A percentile compares a stretch with the other conserved stretches of the same genome.
Conservation (phyloP, 1,284 basidiomycete genomes). For the Ganoderma multipileum region DNA sequence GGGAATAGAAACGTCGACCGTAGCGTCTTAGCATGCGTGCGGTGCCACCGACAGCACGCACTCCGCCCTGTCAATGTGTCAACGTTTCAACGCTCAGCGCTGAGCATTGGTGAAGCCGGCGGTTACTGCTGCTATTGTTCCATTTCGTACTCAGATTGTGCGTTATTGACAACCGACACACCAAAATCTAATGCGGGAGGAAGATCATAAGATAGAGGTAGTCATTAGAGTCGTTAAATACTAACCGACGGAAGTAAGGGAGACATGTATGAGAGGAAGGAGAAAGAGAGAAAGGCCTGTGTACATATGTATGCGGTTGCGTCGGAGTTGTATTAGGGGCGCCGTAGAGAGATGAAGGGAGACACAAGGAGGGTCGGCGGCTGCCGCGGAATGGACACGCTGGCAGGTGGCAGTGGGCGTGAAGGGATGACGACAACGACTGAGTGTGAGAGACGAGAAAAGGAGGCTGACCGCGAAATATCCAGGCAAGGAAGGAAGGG, state of each 20-base stretch:
- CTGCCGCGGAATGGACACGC: constrained; percentile 18
- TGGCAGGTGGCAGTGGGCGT: constrained; percentile 22
- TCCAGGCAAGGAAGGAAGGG: constrained; percentile 20
- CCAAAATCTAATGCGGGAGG: constrained; percentile 10
- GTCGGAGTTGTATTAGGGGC: neutral
- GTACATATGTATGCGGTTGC: constrained; percentile 27
- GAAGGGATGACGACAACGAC: constrained; percentile 3
- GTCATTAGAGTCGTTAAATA: constrained; percentile 34
- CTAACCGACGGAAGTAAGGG: constrained; percentile 24
- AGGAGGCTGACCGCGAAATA: constrained; percentile 9
- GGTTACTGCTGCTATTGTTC: neutral
- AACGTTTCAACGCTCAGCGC: too few species aligned
- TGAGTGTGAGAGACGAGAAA: neutral
- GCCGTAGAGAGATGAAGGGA: neutral
- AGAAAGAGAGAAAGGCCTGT: constrained; percentile 12
- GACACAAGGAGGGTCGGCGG: constrained; percentile 27
- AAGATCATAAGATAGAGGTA: constrained; percentile 29
- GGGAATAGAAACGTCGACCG: too few species aligned
- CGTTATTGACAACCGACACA: neutral
- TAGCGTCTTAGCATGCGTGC: too few species aligned
- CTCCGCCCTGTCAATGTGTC: too few species aligned
- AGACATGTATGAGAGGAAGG: constrained; percentile 17
- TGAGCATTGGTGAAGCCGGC: neutral
- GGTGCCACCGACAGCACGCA: too few species aligned
- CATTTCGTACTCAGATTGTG: neutral